phyloP scores from a whole-genome alignment of 257 asterid genomes.

The Datura wrightii region DNA sequence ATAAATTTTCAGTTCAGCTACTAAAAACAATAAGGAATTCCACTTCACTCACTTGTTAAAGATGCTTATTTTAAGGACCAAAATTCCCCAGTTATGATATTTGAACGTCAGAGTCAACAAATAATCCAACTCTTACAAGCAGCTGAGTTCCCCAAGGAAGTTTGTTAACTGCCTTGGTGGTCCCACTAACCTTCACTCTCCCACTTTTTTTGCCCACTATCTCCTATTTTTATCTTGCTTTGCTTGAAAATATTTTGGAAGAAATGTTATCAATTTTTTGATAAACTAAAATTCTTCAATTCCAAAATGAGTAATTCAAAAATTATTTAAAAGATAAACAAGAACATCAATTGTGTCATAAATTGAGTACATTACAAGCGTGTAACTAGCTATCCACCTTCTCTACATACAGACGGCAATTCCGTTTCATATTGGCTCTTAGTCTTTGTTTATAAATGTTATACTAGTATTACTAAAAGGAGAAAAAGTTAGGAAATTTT shows the following conservation, averaged over 20 bases:
- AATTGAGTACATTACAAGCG: not conserved
- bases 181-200: conserved; percentile 23
- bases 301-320: not conserved
- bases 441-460: conserved; percentile 5
- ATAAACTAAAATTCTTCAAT: not conserved
- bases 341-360: not conserved
- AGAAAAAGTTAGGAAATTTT: not conserved
- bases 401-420: not conserved
- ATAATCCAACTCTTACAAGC: not conserved
- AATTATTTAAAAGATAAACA: not conserved
- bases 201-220: not conserved
- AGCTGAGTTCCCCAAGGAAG: not conserved
- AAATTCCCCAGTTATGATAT: not conserved
- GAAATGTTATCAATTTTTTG: not conserved
- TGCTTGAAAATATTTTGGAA: not conserved
- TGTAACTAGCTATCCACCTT: not conserved
- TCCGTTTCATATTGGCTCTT: not conserved
- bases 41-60: not conserved
- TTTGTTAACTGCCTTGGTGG: not conserved
- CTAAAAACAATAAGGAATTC: conserved; percentile 28
- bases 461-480: conserved; percentile 8
- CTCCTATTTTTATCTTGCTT: conserved; percentile 1
- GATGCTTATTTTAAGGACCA: not conserved
- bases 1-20: conserved; percentile 9
- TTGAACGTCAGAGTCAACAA: not conserved